These are phyloP conservation scores for Podaxis mareebaensis DNA, from an alignment of 768 basidiomycete genomes.

Conservation along the genomic window DNA sequence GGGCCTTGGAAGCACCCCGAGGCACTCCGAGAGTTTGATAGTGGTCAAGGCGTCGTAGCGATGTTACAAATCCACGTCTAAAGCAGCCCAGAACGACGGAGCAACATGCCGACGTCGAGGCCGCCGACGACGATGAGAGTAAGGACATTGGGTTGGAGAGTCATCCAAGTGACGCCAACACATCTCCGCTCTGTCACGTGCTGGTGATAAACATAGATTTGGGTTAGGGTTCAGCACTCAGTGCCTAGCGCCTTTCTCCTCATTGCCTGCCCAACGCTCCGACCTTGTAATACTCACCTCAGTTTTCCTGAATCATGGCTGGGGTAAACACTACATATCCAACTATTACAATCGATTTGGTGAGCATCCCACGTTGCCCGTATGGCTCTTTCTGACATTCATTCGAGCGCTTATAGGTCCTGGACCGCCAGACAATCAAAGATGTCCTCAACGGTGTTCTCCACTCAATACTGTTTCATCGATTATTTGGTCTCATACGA, in stretches of 20 bases:
- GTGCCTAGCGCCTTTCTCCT: constrained; percentile 15
- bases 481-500: constrained; percentile 78
- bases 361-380: constrained; percentile 21
- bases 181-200: not conserved
- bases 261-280: not conserved
- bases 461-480: constrained; percentile 83
- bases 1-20: constrained; percentile 38
- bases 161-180: constrained; percentile 4
- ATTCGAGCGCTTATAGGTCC: constrained; percentile 41
- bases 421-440: constrained; percentile 71
- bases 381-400: constrained; percentile 11
- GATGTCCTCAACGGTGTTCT: constrained; percentile 76
- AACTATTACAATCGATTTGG: constrained; percentile 52
- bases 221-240: constrained; percentile 16
- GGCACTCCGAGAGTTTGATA: constrained; percentile 43
- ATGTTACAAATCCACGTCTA: constrained; percentile 25
- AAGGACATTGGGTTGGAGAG: constrained; percentile 19
- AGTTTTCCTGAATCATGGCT: not conserved
- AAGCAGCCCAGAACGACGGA: not conserved
- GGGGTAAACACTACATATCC: constrained; percentile 31
- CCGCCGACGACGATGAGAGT: not conserved
- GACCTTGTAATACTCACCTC: not conserved
- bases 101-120: not conserved
- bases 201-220: constrained; percentile 18
- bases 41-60: constrained; percentile 28